phyloP scores from a whole-genome alignment of 2,329 filamentous ascomycete genomes.

The Cercospora zeae-maydis region DNA sequence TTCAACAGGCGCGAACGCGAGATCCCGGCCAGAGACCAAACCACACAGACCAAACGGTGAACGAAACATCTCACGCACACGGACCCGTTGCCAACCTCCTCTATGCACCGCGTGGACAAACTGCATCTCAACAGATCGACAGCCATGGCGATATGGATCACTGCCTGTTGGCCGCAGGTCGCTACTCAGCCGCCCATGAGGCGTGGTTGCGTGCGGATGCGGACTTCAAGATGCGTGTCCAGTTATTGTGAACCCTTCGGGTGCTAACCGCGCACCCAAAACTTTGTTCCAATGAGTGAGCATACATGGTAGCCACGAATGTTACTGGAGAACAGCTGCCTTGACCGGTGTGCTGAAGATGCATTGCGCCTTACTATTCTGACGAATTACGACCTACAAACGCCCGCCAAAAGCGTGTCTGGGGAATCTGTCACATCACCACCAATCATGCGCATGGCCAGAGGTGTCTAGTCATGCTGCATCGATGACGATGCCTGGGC shows the following conservation, averaged over 20 bases:
- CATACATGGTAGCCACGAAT: background rate
- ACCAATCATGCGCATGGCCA: background rate
- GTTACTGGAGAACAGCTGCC: background rate
- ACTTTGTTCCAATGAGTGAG: background rate
- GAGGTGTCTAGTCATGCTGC: background rate
- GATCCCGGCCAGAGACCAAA: background rate
- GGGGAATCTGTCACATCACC: background rate
- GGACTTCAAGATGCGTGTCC: background rate
- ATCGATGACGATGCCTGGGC: background rate
- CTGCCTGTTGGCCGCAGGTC: background rate
- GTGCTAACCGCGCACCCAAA: background rate
- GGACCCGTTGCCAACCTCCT: background rate
- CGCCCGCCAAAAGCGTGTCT: background rate
- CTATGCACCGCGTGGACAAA: background rate
- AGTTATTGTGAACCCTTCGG: background rate
- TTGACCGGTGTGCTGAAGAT: constrained; percentile 2
- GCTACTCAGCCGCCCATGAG: background rate
- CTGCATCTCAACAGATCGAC: background rate
- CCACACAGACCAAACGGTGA: constrained; percentile 4
- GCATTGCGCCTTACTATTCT: background rate
- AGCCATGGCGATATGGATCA: background rate
- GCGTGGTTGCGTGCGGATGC: background rate
- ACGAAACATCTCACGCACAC: background rate
- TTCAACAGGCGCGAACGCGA: background rate
- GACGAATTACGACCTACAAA: background rate